Percentiles rank a stretch among this genome's conserved stretches.
These are phyloP conservation scores for Xylaria telfairii DNA, from an alignment of 495 filamentous ascomycete species.

Conservation along the genomic window DNA sequence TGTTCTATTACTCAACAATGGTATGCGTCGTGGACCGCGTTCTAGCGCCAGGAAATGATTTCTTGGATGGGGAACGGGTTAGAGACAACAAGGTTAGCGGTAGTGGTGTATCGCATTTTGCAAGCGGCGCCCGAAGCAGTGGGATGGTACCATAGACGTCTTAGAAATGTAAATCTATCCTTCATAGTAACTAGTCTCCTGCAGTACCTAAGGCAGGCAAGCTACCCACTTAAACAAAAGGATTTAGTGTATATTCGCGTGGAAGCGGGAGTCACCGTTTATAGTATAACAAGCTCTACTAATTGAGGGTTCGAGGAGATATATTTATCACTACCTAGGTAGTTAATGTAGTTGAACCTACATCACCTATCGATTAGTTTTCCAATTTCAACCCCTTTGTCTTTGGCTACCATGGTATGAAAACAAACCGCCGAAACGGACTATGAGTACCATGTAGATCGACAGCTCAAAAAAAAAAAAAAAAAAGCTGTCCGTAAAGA, in stretches of 20 bases:
- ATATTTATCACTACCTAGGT: not conserved
- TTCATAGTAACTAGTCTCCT: slow-evolving; percentile 20
- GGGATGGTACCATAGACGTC: slow-evolving; percentile 4
- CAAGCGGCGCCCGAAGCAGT: not conserved
- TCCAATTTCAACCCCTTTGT: not conserved
- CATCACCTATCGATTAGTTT: not conserved
- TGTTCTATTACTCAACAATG: not conserved
- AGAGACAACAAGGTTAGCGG: not conserved
- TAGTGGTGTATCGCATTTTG: slow-evolving; percentile 1
- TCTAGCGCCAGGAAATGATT: slow-evolving; percentile 9
- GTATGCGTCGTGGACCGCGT: slow-evolving; percentile 12
- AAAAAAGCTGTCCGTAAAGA: not conserved
- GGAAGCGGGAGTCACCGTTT: not conserved
- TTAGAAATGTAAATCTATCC: slow-evolving; percentile 16
- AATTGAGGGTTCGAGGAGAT: not conserved
- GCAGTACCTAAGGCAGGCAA: slow-evolving; percentile 6
- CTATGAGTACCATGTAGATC: not conserved
- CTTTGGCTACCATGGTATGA: not conserved
- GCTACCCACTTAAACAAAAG: not conserved
- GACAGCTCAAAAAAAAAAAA: not conserved
- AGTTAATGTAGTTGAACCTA: not conserved
- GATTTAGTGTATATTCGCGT: not conserved
- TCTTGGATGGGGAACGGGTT: not conserved
- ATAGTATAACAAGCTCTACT: no score
- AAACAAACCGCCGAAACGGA: not conserved